These are phyloP conservation scores for Monilinia aucupariae DNA, from an alignment of 2,329 filamentous ascomycete genomes.

Conservation along the genomic window DNA sequence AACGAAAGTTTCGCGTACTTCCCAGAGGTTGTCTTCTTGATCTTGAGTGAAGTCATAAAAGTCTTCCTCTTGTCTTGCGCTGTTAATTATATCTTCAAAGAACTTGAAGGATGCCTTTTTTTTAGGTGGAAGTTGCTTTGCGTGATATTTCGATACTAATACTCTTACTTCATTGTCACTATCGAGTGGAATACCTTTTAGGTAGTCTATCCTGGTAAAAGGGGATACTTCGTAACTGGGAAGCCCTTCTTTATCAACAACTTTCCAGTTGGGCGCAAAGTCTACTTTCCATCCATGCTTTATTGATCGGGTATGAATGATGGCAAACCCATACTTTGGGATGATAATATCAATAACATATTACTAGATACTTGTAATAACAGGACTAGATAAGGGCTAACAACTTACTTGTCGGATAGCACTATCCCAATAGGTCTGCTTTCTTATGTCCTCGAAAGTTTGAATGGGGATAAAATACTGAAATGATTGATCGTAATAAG, in stretches of 20 bases:
- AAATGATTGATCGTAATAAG: neutral
- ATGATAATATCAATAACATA: neutral
- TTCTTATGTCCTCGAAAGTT: slow-evolving; percentile 4
- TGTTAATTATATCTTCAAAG: neutral
- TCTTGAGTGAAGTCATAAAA: slow-evolving; percentile 1
- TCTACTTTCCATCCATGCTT: neutral
- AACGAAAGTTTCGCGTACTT: neutral
- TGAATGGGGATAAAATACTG: slow-evolving; percentile 7
- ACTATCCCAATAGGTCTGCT: slow-evolving; percentile 3
- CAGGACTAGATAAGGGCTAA: neutral
- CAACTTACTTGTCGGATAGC: slow-evolving; percentile 1
- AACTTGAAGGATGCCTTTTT: neutral
- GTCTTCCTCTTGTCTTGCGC: neutral
- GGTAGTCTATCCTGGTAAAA: neutral
- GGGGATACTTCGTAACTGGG: neutral
- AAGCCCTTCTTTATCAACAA: neutral
- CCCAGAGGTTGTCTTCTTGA: neutral
- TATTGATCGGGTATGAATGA: slow-evolving; percentile 5
- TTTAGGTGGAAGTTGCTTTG: neutral
- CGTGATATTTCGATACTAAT: neutral
- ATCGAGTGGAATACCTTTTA: neutral
- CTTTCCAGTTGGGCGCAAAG: neutral
- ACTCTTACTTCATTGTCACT: neutral
- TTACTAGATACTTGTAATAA: neutral
- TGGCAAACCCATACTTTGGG: neutral